Percentiles rank a stretch among this genome's conserved stretches.
Conservation (phyloP, 2,329 filamentous ascomycete species). For the Lasiodiplodia hormozganensis region DNA sequence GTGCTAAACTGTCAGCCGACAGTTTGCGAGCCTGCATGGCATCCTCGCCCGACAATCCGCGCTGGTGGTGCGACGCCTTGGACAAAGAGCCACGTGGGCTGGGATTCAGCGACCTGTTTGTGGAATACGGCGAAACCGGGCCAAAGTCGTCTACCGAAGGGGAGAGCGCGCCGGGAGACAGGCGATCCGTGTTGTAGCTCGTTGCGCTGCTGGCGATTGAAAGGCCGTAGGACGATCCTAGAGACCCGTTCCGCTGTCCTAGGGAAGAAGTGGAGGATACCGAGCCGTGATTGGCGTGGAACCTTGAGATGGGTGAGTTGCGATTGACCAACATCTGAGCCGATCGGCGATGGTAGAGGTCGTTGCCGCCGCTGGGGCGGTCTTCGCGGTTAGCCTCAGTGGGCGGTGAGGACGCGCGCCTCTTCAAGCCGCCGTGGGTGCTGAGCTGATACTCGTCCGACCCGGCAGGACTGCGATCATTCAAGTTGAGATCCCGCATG, state of each 20-base stretch:
- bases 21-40: conserved; percentile 53
- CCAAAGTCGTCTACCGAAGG: conserved; percentile 63
- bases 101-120: conserved; percentile 54
- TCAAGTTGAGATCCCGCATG: conserved; percentile 60
- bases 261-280: conserved; percentile 69
- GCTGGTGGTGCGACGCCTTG: conserved; percentile 47
- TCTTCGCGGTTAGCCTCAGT: conserved; percentile 60
- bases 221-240: conserved; percentile 66
- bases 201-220: conserved; percentile 71
- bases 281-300: conserved; percentile 65
- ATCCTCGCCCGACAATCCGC: conserved; percentile 47
- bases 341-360: conserved; percentile 62
- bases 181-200: conserved; percentile 66
- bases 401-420: conserved; percentile 69
- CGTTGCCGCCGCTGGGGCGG: conserved; percentile 52
- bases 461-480: conserved; percentile 58
- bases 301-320: conserved; percentile 61
- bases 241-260: conserved; percentile 66
- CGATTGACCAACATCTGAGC: conserved; percentile 62
- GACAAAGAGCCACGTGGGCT: conserved; percentile 51
- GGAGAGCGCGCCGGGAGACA: conserved; percentile 67
- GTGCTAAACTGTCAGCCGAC: conserved; percentile 52
- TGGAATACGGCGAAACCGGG: conserved; percentile 62
- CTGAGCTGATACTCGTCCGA: conserved; percentile 52
- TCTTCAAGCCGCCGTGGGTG: conserved; percentile 65